Evolutionary conservation across 169 alveolate genomes (phyloP).

Genomic region (Eimeria maxima): DNA sequence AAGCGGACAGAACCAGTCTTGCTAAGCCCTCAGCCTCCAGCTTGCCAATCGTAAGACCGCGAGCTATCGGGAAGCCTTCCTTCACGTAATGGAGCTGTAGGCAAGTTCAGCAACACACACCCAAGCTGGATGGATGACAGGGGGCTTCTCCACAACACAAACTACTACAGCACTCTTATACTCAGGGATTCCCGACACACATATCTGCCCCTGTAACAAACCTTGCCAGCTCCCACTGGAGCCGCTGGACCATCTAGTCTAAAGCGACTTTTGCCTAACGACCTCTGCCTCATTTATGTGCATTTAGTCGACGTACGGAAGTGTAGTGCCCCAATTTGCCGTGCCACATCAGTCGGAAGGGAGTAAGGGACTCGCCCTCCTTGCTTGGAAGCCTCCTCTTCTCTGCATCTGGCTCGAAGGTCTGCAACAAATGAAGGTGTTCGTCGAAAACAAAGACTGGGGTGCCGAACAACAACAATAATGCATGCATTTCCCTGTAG

Average conservation of each 20-base stretch:
- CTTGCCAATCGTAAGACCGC: slow-evolving; percentile 58
- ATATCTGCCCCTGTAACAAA: not conserved
- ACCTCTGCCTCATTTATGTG: not conserved
- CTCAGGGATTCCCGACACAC: not conserved
- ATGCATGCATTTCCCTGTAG: slow-evolving; percentile 78
- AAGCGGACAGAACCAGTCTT: slow-evolving; percentile 20
- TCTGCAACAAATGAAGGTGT: slow-evolving; percentile 65
- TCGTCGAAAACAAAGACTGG: slow-evolving; percentile 69
- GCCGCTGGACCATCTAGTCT: not conserved
- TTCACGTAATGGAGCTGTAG: slow-evolving; percentile 69
- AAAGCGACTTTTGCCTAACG: not conserved
- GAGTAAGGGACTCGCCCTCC: slow-evolving; percentile 51
- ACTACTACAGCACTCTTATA: not conserved
- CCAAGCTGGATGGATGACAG: not conserved
- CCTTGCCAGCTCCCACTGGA: not conserved
- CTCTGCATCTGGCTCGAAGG: slow-evolving; percentile 71
- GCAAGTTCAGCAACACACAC: not conserved
- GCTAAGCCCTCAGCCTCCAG: slow-evolving; percentile 78
- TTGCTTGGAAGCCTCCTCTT: slow-evolving; percentile 55
- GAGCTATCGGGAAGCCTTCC: slow-evolving; percentile 71
- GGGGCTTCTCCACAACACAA: not conserved
- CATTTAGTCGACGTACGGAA: slow-evolving; percentile 2
- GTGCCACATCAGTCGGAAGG: slow-evolving; percentile 75
- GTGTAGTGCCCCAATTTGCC: slow-evolving; percentile 72
- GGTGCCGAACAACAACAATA: slow-evolving; percentile 51